Conservation (phyloP, 371 early-diverging fungal species). For the Syncephalastrum monosporum region DNA sequence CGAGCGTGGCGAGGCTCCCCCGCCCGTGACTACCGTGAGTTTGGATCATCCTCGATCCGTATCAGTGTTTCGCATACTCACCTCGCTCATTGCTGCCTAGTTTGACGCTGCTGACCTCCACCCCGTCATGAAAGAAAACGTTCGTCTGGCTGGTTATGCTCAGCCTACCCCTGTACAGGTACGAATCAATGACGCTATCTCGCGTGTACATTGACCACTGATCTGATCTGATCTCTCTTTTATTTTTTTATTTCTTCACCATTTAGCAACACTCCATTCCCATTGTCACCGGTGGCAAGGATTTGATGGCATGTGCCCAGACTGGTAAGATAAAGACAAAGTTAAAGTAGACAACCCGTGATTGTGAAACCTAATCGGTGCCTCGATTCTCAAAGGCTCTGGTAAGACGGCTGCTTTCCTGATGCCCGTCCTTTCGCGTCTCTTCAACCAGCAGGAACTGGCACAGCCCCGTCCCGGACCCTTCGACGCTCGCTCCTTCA, state of each 20-base stretch:
- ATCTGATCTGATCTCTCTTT: not conserved
- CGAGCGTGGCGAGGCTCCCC: conserved; percentile 38
- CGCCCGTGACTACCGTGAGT: conserved; percentile 35
- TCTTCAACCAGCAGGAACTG: conserved; percentile 20
- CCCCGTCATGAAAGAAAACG: conserved; percentile 54
- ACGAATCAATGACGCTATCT: conserved; percentile 3
- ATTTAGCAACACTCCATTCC: conserved; percentile 66
- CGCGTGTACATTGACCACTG: not conserved
- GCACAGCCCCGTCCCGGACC: conserved; percentile 19
- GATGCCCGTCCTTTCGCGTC: conserved; percentile 51
- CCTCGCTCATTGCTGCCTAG: conserved; percentile 15
- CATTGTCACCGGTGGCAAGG: conserved; percentile 60
- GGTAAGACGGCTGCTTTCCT: conserved; percentile 73
- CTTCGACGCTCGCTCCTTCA: conserved; percentile 21
- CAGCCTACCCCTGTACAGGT: conserved; percentile 75
- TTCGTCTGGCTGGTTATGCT: conserved; percentile 53
- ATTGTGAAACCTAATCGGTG: not conserved
- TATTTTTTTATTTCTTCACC: not conserved
- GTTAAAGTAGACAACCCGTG: not conserved
- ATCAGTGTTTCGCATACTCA: not conserved
- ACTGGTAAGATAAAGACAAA: conserved; percentile 52
- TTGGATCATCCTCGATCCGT: too few species aligned
- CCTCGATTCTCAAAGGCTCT: conserved; percentile 45
- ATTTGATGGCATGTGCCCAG: conserved; percentile 80
- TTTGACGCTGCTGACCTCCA: conserved; percentile 48